Base-by-base conservation (phyloP, 1,284 basidiomycete species). In the Phenoliferia sp. region DNA sequence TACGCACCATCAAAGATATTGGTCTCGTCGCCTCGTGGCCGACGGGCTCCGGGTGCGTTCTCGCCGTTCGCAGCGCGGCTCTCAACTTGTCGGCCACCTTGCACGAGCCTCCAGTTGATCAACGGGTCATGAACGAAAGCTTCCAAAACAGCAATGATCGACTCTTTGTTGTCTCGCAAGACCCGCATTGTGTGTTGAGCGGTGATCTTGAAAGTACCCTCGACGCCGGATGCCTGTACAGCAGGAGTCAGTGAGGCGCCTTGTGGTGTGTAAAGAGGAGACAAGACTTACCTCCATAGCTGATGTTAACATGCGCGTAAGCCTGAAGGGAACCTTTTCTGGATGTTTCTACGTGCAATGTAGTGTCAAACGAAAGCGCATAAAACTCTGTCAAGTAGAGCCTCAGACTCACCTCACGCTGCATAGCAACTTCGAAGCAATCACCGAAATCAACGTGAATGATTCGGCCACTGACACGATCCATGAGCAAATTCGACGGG, bases 161-260 rank as follows among this genome's bases (percentile, higher is more conserved):
- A 95, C 80, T 99, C 96, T 80, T 95, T 94, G 83, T 99, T 99
- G 68, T 92, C 92, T 36, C 96, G 88, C 69, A 99, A 81, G 7
- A 99, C 96, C 68, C 87, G 85, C 96, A 99, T 99, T 48, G 93
- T 93, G 74, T 95, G 95, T 78, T 98, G 94, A 82, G 93, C 96
- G 15, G 92, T 95, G 74, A 74, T 70, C 76, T 92, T 87, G 85
- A 95, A 99, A 75, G 93, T 96, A 48, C 96, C 96, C 77, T 97
- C 92, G 74, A 99, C 95, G 26, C 96, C 96, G 79, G 92, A 94
- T 71, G 94, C 92, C 89, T 91, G 72, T 12, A 19, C n/a, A 55
- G 64, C 2, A 54, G 16, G 16, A 22, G 55, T 57, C 31, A 54
- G 32, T 5, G 1, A 31, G 15, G 28, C 26, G 34, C 7, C 26